Percentiles rank a stretch among this genome's conserved stretches.
phyloP scores from a whole-genome alignment of 306 rosid genomes.

The Dalbergia oliveri region DNA sequence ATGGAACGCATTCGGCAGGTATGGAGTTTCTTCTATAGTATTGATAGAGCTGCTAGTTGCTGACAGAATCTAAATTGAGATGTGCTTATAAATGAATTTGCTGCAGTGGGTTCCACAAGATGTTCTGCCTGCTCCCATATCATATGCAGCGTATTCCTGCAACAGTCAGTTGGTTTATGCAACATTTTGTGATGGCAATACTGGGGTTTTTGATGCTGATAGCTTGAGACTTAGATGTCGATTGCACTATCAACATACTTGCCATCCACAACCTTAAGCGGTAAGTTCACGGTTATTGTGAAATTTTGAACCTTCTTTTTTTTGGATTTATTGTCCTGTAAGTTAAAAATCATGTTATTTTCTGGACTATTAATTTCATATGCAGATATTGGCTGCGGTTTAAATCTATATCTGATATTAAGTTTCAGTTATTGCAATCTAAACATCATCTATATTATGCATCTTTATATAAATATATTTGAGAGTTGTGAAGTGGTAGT shows the following conservation, averaged over 20 bases:
- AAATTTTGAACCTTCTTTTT: neutral
- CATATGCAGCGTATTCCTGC: constrained; percentile 75
- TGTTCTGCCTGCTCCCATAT: constrained; percentile 64
- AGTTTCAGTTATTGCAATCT: neutral
- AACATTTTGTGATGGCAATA: constrained; percentile 72
- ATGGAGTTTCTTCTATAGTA: constrained; percentile 23
- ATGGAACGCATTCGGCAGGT: constrained; percentile 92
- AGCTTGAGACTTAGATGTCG: constrained; percentile 73
- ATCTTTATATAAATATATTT: too few relatives aligned
- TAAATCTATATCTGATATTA: neutral
- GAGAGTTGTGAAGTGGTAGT: neutral
- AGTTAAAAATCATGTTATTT: neutral
- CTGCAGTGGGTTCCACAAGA: constrained; percentile 90
- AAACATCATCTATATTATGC: neutral
- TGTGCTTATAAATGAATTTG: constrained; percentile 41
- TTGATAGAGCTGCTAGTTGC: constrained; percentile 20
- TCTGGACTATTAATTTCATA: neutral
- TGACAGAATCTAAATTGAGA: constrained; percentile 10
- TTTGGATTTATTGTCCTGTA: constrained; percentile 1
- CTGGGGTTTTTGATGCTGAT: constrained; percentile 81
- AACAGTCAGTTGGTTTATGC: constrained; percentile 69
- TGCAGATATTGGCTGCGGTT: neutral
- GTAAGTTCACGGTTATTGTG: constrained; percentile 51
- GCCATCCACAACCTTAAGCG: constrained; percentile 52
- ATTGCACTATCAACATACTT: constrained; percentile 67